Evolutionary conservation across 2,329 filamentous ascomycete genomes (phyloP).

Genomic region (Phoma sp.): DNA sequence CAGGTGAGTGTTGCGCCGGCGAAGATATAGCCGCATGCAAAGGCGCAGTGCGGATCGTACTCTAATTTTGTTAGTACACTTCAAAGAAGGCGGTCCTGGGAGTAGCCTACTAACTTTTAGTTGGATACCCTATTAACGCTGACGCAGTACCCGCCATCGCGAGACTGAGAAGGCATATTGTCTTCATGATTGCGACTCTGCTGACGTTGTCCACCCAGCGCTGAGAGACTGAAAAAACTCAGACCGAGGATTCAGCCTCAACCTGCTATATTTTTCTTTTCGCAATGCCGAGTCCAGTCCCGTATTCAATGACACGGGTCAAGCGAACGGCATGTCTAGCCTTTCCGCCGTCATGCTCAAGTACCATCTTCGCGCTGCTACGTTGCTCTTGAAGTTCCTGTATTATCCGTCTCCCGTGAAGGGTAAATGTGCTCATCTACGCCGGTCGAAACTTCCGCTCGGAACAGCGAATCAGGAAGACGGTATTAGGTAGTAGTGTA

Average conservation of each 20-base stretch:
- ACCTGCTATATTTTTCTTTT: not conserved
- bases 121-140: slow-evolving; percentile 13
- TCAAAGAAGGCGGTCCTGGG: not conserved
- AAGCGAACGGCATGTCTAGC: not conserved
- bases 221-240: too few species aligned
- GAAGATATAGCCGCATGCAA: slow-evolving; percentile 29
- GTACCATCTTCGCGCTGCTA: not conserved
- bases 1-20: slow-evolving; percentile 24
- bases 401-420: not conserved
- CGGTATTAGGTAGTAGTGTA: not conserved
- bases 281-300: not conserved
- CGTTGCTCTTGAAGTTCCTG: not conserved
- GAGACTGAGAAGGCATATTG: not conserved
- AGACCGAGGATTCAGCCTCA: too few species aligned
- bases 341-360: slow-evolving; percentile 7
- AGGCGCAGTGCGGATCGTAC: slow-evolving; percentile 27
- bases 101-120: not conserved
- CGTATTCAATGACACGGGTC: too few species aligned
- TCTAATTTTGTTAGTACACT: not conserved
- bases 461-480: not conserved
- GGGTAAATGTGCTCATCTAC: slow-evolving; percentile 9
- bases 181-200: not conserved
- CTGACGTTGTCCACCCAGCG: not conserved
- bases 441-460: not conserved
- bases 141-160: slow-evolving; percentile 2